Base-by-base conservation (phyloP, 257 asterid species). In the Plectranthus barbatus region DNA sequence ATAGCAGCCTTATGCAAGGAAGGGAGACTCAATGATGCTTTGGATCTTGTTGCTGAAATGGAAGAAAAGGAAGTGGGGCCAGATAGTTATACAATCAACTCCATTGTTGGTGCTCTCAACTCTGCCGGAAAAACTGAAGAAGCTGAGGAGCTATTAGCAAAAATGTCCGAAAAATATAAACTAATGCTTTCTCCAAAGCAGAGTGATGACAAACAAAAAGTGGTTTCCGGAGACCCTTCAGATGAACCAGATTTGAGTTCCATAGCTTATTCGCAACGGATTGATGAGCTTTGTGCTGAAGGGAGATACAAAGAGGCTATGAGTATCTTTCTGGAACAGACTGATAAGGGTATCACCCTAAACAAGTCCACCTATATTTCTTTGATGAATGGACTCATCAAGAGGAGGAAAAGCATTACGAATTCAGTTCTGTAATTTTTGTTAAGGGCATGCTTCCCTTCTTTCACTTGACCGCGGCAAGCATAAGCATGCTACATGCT, bases 231-330 rank as follows among this genome's bases (percentile, higher is more conserved):
- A 49, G 80, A 76, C 49, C 36, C 68, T 52, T 61, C 84, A 17
- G 72, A 71, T 19, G 77, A 50, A 52, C 59, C 63, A 31, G 86
- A 78, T 68, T 54, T 67, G 20, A 77, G 72, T 55, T 81, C 86
- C 14, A 4, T 59, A 59, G 76, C 74, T 26, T 74, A 68, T 54
- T 80, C 90, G 2, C 84, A 85, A 66, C 76, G 77, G 84, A 87
- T 91, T 24, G 77, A 65, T n/a, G 82, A 83, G 77, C 96, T 85
- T 34, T 91, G 96, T 45, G 66, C 74, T 34, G 75, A 78, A 74
- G 91, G 87, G 72, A 80, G 88, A 73, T 91, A 79, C 76, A 87
- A 83, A 77, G 97, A 91, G 62, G 95, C 97, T 17, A 91, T 87
- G 96, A 71, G 45, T 42, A 62, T 82, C 21, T 80, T 80, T 58